Conservation (phyloP, 2,329 filamentous ascomycete genomes). For the Dendryphion nanum region DNA sequence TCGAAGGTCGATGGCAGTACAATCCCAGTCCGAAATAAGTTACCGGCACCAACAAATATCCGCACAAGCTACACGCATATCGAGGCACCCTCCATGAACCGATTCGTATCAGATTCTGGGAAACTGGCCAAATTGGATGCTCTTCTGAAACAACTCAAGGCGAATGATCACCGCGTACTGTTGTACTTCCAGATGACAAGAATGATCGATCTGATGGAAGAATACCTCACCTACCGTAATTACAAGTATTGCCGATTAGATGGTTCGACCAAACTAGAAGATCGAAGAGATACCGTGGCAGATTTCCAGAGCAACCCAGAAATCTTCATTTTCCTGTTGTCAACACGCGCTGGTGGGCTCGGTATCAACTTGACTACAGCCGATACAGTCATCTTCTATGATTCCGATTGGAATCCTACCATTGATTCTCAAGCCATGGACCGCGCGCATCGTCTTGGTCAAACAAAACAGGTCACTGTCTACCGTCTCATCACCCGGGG, state of each 20-base stretch:
- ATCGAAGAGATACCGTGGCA: constrained; percentile 90
- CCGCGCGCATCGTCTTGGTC: constrained; percentile 92
- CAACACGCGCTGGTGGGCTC: constrained; percentile 85
- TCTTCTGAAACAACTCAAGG: constrained; percentile 85
- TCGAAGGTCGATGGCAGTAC: constrained; percentile 65
- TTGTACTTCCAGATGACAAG: constrained; percentile 99
- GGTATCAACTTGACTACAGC: constrained; percentile 3
- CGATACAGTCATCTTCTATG: constrained; percentile 3
- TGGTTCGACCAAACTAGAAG: constrained; percentile 94
- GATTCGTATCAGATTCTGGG: constrained; percentile 96
- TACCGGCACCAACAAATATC: constrained; percentile 76
- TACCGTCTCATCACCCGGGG: constrained; percentile 96
- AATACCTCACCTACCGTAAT: constrained; percentile 97
- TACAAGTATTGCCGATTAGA: constrained; percentile 98
- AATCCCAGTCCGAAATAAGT: constrained; percentile 63
- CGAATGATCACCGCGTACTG: constrained; percentile 86
- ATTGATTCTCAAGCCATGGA: constrained; percentile 99
- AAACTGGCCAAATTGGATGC: constrained; percentile 91
- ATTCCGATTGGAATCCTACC: constrained; percentile 70
- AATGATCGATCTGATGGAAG: constrained; percentile 99
- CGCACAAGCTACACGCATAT: constrained; percentile 89
- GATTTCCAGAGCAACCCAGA: constrained; percentile 94
- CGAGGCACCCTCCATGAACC: constrained; percentile 90
- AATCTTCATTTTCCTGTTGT: constrained; percentile 95
- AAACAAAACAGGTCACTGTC: constrained; percentile 93